Conservation (phyloP, 2,329 filamentous ascomycete species). For the Hansfordia pulvinata region DNA sequence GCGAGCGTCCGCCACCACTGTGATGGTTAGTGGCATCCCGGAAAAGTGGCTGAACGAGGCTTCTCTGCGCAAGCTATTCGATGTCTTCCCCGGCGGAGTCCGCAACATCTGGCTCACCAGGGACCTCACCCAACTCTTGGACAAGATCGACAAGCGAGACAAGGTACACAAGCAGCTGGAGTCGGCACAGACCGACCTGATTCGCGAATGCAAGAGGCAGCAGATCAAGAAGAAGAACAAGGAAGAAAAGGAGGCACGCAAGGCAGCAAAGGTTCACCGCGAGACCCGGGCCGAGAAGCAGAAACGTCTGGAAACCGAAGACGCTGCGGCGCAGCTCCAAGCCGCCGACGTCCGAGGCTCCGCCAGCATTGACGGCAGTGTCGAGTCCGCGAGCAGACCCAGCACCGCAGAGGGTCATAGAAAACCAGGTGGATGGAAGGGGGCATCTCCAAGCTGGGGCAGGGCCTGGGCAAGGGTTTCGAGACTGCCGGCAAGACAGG, state of each 20-base stretch:
- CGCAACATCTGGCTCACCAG: constrained; percentile 95
- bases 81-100: constrained; percentile 91
- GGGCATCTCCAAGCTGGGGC: constrained; percentile 30
- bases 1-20: constrained; percentile 86
- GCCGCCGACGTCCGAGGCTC: constrained; percentile 35
- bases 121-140: constrained; percentile 68
- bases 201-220: constrained; percentile 65
- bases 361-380: constrained; percentile 30
- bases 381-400: constrained; percentile 10
- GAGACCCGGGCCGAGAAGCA: constrained; percentile 36
- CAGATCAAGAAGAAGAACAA: constrained; percentile 56
- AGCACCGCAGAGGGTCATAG: constrained; percentile 2
- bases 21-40: constrained; percentile 83
- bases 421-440: too few species aligned
- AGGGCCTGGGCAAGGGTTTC: constrained; percentile 32
- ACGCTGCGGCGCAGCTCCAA: constrained; percentile 33
- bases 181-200: constrained; percentile 69
- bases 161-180: constrained; percentile 62
- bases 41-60: constrained; percentile 79
- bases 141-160: constrained; percentile 70
- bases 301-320: constrained; percentile 30
- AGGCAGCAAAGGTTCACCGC: constrained; percentile 30
- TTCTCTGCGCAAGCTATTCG: constrained; percentile 71
- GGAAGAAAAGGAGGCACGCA: constrained; percentile 52
- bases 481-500: constrained; percentile 26